Conservation (phyloP, 192 early-diverging fungal species). For the Gaertneriomyces semiglobifer region DNA sequence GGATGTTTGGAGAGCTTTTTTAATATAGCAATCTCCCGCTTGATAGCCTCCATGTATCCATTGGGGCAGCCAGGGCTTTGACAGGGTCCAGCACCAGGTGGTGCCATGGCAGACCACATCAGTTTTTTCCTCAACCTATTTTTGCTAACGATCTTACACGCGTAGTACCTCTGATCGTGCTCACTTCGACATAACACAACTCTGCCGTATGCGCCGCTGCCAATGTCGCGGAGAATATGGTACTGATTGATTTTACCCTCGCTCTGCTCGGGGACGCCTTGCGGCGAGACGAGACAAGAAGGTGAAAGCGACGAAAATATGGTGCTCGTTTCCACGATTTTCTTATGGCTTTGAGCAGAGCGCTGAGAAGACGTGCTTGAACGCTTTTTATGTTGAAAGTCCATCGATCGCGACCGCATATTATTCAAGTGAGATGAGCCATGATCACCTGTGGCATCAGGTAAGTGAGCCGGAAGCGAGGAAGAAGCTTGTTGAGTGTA, state of each 20-base stretch:
- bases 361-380: neutral
- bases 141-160: constrained; percentile 61
- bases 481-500: neutral
- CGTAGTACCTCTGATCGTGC: constrained; percentile 46
- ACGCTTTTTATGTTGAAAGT: constrained; percentile 22
- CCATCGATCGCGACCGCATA: constrained; percentile 30
- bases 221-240: constrained; percentile 50
- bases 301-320: constrained; percentile 24
- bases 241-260: constrained; percentile 62
- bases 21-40: constrained; percentile 56
- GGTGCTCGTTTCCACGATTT: constrained; percentile 34
- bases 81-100: neutral
- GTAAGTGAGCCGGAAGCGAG: constrained; percentile 1
- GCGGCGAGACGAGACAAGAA: constrained; percentile 11
- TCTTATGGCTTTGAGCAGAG: neutral
- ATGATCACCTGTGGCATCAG: neutral
- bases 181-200: constrained; percentile 47
- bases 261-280: constrained; percentile 32
- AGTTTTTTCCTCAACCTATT: constrained; percentile 51
- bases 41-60: constrained; percentile 25
- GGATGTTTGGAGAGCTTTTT: constrained; percentile 61
- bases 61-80: constrained; percentile 9
- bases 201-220: constrained; percentile 50
- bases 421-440: neutral
- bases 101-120: constrained; percentile 29